Percentiles rank a stretch among this genome's conserved stretches.
Evolutionary conservation across 352 stramenopile species (phyloP).

Genomic region (Phytophthora litchii): DNA sequence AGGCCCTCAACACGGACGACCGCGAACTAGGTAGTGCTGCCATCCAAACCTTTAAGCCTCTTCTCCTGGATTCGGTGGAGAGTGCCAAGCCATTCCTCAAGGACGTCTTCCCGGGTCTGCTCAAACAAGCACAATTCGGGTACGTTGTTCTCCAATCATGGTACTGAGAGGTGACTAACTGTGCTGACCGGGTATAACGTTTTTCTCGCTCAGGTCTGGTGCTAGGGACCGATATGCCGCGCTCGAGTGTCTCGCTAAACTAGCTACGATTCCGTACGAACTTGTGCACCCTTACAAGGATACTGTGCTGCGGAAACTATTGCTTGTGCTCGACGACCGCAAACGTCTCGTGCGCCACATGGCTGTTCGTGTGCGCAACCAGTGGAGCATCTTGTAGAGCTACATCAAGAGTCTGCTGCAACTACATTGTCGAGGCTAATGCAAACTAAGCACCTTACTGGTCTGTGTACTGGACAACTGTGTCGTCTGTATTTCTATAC

Average conservation of each 20-base stretch:
- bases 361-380: constrained; percentile 89
- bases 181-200: constrained; percentile 7
- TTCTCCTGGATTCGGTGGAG: constrained; percentile 80
- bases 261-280: constrained; percentile 85
- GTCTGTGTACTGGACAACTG: constrained; percentile 6
- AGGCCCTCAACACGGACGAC: constrained; percentile 80
- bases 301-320: constrained; percentile 74
- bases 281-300: constrained; percentile 90
- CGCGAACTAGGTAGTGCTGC: constrained; percentile 76
- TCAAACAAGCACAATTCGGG: constrained; percentile 84
- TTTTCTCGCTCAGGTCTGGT: constrained; percentile 38
- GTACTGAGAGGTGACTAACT: background rate
- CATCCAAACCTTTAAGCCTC: constrained; percentile 77
- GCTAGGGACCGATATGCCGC: constrained; percentile 76
- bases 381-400: constrained; percentile 90
- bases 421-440: constrained; percentile 11
- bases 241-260: constrained; percentile 78
- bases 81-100: constrained; percentile 86
- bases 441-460: constrained; percentile 14
- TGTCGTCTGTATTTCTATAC: constrained; percentile 31
- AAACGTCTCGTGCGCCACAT: constrained; percentile 89
- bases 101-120: constrained; percentile 80
- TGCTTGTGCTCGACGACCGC: constrained; percentile 83
- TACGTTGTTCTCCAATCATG: constrained; percentile 33
- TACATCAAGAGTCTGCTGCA: constrained; percentile 15